Percentiles rank a stretch among this genome's conserved stretches.
Conservation (phyloP, 805 yeast species). For the Pichia scutulata region DNA sequence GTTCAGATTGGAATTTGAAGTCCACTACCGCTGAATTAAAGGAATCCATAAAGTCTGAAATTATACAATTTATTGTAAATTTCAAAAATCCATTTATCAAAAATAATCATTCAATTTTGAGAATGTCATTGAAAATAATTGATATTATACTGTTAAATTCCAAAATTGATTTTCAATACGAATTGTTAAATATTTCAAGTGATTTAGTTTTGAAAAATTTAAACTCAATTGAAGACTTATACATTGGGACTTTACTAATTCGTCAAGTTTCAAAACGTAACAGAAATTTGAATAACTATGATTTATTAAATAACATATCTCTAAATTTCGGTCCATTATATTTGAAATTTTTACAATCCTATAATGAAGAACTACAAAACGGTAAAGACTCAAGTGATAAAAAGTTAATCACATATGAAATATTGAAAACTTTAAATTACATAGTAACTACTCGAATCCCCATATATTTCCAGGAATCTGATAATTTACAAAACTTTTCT, state of each 20-base stretch:
- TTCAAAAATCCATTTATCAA: conserved; percentile 2
- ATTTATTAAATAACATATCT: conserved; percentile 45
- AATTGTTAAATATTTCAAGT: conserved; percentile 39
- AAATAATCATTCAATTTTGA: background rate
- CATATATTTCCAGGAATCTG: conserved; percentile 30
- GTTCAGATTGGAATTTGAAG: background rate
- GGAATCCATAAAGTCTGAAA: background rate
- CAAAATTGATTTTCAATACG: conserved; percentile 44
- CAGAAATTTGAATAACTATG: conserved; percentile 55
- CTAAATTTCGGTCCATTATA: conserved; percentile 50
- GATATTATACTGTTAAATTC: conserved; percentile 40
- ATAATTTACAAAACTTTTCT: conserved; percentile 2
- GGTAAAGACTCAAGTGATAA: background rate
- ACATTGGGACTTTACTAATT: conserved; percentile 65
- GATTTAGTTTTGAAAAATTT: conserved; percentile 35
- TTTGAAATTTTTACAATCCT: conserved; percentile 5
- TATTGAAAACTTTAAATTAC: conserved; percentile 72
- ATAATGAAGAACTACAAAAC: background rate
- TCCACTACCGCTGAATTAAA: background rate
- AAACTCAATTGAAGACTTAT: conserved; percentile 35
- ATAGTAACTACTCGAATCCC: conserved; percentile 71
- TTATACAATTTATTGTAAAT: background rate
- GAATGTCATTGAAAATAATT: conserved; percentile 37
- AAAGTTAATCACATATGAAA: conserved; percentile 34
- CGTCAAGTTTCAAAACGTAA: conserved; percentile 62